A percentile compares a stretch with the other conserved stretches of the same genome.
These are phyloP conservation scores for Arthrobotrys sinensis DNA, from an alignment of 2,329 filamentous ascomycete species.

Conservation along the genomic window DNA sequence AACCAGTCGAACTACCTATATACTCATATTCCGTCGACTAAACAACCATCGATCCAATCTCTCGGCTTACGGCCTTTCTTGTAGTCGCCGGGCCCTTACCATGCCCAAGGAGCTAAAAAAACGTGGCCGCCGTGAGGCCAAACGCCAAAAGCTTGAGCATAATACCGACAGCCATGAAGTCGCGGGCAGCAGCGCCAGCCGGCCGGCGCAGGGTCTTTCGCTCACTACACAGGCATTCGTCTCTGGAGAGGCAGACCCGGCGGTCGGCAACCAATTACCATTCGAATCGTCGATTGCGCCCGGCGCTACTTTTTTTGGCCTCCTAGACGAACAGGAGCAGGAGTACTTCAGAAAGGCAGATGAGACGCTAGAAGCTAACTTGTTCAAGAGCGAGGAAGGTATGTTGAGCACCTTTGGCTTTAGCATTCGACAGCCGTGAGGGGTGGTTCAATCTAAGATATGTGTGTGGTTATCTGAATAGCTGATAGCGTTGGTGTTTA, in stretches of 20 bases:
- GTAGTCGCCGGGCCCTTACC: conserved; percentile 31
- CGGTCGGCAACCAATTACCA: conserved; percentile 65
- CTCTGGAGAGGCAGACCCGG: conserved; percentile 65
- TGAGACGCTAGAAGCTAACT: conserved; percentile 89
- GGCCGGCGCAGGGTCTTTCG: conserved; percentile 18
- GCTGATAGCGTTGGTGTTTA: conserved; percentile 32
- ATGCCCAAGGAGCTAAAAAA: conserved; percentile 77
- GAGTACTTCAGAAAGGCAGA: conserved; percentile 95
- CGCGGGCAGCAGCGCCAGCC: conserved; percentile 56
- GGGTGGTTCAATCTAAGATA: neutral
- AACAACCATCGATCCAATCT: neutral
- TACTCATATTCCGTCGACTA: neutral
- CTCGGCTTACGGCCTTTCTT: neutral
- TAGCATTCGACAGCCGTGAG: neutral
- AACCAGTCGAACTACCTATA: neutral
- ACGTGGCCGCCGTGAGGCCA: conserved; percentile 72
- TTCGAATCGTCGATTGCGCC: conserved; percentile 48
- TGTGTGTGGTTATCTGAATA: neutral
- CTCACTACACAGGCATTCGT: conserved; percentile 43
- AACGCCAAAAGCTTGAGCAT: conserved; percentile 70
- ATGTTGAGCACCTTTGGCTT: conserved; percentile 73
- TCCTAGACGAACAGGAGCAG: conserved; percentile 92
- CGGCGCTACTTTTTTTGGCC: conserved; percentile 84
- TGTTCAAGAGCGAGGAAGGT: conserved; percentile 84
- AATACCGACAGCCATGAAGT: conserved; percentile 69